Evolutionary conservation across 257 asterid genomes (phyloP), one percentile per base, ranked within the genome.

Genomic region (Anisodus tanguticus): DNA sequence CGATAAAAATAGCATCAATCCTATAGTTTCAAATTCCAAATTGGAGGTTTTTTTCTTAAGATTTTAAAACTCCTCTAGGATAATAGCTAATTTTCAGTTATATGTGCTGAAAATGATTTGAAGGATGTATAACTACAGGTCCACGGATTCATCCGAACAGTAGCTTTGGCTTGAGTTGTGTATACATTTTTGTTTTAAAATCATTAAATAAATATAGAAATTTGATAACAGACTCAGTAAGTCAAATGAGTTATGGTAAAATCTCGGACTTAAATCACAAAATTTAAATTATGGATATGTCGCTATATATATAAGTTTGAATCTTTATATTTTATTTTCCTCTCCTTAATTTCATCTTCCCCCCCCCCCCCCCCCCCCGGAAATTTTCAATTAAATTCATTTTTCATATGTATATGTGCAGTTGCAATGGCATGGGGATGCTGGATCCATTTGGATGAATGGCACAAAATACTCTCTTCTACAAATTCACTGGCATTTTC

Each of bases 401-500:
- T 22, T 13, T 51, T 8, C 57, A 45, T 5, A 41, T 41, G 6
- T 35, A 1, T 15, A 22, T 84, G 35, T 31, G 85, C 90, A 94
- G 95, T 60, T 94, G 66, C 71, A 83, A 47, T 94, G 93, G 94
- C n/a, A n/a, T 1, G 95, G 90, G 17, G 88, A 88, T 26, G 94
- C 93, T 4, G 97, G 98, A 76, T 89, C 94, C 2, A 66, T 88
- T 39, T 11, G 11, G 35, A 88, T 94, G 53, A 90, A 92, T 41
- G 90, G 89, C 51, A 87, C 79, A 3, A 54, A 84, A 10, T 94
- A 91, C 57, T 31, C 77, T 4, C 96, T 94, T 55, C 83, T 26
- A 49, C 90, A 90, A 45, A 91, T 92, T 78, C 98, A 94, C 37
- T 93, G 98, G 97, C 98, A 94, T 85, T 90, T 96, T 77, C 96